A percentile compares a stretch with the other conserved stretches of the same genome.
These are phyloP conservation scores for Taiozyma onychis DNA, from an alignment of 1,139 yeast species.

Conservation along the genomic window DNA sequence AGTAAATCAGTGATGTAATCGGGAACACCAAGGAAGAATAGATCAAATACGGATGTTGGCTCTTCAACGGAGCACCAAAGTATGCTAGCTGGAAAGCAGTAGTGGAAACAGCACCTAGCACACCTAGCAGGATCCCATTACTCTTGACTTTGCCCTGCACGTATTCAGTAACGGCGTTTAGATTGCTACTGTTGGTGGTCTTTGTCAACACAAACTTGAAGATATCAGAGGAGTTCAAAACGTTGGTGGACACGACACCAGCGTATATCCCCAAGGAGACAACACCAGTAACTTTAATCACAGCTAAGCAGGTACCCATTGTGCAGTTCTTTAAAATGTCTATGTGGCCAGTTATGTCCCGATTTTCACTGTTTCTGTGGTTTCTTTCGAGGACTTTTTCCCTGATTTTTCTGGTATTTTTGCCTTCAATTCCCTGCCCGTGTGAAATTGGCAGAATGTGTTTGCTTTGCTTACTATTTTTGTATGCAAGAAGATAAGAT, in stretches of 20 bases:
- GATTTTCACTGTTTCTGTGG: neutral
- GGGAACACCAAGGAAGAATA: slow-evolving; percentile 30
- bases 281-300: slow-evolving; percentile 52
- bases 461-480: too few relatives aligned
- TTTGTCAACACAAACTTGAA: slow-evolving; percentile 18
- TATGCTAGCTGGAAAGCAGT: slow-evolving; percentile 27
- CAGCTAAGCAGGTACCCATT: slow-evolving; percentile 25
- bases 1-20: slow-evolving; percentile 14
- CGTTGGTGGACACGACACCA: slow-evolving; percentile 84
- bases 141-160: slow-evolving; percentile 18
- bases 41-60: slow-evolving; percentile 31
- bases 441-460: neutral
- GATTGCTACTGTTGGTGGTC: slow-evolving; percentile 1
- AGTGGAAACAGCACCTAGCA: slow-evolving; percentile 24
- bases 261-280: slow-evolving; percentile 91
- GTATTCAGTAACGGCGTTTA: slow-evolving; percentile 7
- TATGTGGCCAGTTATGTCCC: neutral
- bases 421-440: neutral
- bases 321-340: neutral
- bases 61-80: slow-evolving; percentile 25
- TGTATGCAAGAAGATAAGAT: neutral
- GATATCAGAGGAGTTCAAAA: slow-evolving; percentile 34
- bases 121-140: slow-evolving; percentile 21
- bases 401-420: neutral
- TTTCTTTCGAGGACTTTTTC: neutral